Conservation (phyloP, 1,284 basidiomycete genomes). For the Hypsizygus ulmarius region DNA sequence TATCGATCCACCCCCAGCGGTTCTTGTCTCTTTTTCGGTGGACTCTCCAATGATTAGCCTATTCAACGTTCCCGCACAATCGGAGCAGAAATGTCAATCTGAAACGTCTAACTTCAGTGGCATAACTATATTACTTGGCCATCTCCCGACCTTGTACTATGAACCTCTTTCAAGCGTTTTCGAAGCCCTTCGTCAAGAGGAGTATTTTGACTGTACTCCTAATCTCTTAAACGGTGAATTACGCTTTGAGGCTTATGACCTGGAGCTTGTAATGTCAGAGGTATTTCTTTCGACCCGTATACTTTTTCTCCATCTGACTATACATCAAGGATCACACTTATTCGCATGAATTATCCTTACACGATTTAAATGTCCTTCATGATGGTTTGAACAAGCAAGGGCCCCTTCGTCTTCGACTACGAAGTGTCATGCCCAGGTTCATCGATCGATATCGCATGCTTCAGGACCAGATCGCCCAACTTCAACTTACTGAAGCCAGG, state of each 20-base stretch:
- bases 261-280: slow-evolving; percentile 63
- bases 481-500: slow-evolving; percentile 31
- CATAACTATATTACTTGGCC: slow-evolving; percentile 48
- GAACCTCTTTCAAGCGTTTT: slow-evolving; percentile 68
- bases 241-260: slow-evolving; percentile 62
- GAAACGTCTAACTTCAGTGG: slow-evolving; percentile 16
- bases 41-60: slow-evolving; percentile 47
- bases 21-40: slow-evolving; percentile 52
- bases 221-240: slow-evolving; percentile 59
- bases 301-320: neutral
- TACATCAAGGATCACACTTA: slow-evolving; percentile 67
- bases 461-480: slow-evolving; percentile 53
- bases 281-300: slow-evolving; percentile 36
- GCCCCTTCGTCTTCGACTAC: slow-evolving; percentile 61
- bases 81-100: slow-evolving; percentile 25
- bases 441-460: slow-evolving; percentile 63
- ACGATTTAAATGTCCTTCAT: slow-evolving; percentile 71
- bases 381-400: slow-evolving; percentile 62
- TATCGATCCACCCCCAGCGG: slow-evolving; percentile 72
- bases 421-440: slow-evolving; percentile 54
- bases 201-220: slow-evolving; percentile 43
- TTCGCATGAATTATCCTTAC: slow-evolving; percentile 65
- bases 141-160: slow-evolving; percentile 68
- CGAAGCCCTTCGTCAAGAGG: slow-evolving; percentile 62
- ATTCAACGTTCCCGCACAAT: slow-evolving; percentile 52